Evolutionary conservation across 768 basidiomycete species (phyloP), one percentile per base, ranked within the genome.

Genomic region (Leccinum barrowsii): DNA sequence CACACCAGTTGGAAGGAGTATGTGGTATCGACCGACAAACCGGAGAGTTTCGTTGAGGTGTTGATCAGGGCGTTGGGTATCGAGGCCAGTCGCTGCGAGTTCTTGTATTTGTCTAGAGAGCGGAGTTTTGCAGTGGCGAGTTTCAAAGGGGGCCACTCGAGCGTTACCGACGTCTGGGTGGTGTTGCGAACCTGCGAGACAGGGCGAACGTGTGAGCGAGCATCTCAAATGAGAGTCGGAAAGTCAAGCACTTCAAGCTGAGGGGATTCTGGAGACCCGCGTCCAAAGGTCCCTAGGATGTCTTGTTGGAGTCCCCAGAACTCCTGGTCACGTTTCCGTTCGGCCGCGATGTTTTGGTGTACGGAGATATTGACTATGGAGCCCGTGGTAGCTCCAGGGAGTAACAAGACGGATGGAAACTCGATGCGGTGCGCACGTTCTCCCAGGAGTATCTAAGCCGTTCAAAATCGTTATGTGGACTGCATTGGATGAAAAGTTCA

Each of bases 1-100:
- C 52, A 98, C 52, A 98, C 82, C 60, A 98, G 85, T 69, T 98
- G 96, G 83, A 99, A 98, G 40, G 87, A 82, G 74, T 98, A 98
- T 63, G 92, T 89, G 10, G 91, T 86, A 68, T 86, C 83, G 63
- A 92, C 79, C 44, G 90, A 86, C 52, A 93, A 84, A 5, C 89
- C 86, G 11, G 92, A 92, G 19, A 94, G 77, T 70, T 93, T 94
- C 32, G 90, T 94, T 17, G 92, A 92, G 6, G 90, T 94, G 74
- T 95, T 96, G 46, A 80, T 86, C 54, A 81, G 72, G 1, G 94
- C 88, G 6, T 87, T 87, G 48, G 89, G 92, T 70, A 94, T 97
- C 26, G 88, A 81, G 5, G 89, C 92, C 42, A 94, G 83, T 26
- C 97, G 85, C 70, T 93, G 86, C 4, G 87, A 85, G 71, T 98